Base-by-base conservation (phyloP, 352 stramenopile species). In the Globisporangium barbulae region DNA sequence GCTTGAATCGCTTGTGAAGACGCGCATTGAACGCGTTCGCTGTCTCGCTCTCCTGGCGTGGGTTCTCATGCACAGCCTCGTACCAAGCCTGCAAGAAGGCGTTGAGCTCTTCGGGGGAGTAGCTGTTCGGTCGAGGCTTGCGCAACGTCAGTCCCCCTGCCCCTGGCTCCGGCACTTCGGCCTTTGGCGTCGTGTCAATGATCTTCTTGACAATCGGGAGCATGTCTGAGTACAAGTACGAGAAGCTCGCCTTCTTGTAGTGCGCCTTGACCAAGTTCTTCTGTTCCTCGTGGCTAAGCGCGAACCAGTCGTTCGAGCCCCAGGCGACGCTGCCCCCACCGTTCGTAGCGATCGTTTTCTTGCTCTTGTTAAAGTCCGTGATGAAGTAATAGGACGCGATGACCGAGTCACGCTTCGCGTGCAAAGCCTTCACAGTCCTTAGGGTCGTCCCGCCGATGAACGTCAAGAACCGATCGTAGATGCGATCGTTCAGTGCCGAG, bases 211-310 rank as follows among this genome's bases (percentile, higher is more conserved):
- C 59, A 9, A 53, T 41, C 0, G 59, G 48, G 25, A 64, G 59
- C 59, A 64, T 64, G 33, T 64, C 59, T 1, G 53, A 35, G 50
- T 64, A 64, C 59, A 64, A 33, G 31, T 64, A 64, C 22, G 59
- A 64, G n/a, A 64, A 64, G 25, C 59, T 64, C 35, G 55, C 48
- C 39, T 64, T 64, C 35, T 58, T 58, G 48, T 59, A 64, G 37
- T 58, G 53, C 6, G 33, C 3, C 33, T 64, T 64, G 33, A 64
- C 41, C 8, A 58, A 19, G 48, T 30, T 42, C 39, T 58, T 57
- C 37, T 64, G 59, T 49, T 64, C 59, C 12, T 64, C 59, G 21
- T 64, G 49, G 35, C 48, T 59, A 3, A 59, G 48, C 17, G 49
- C 28, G 35, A 58, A 64, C 59, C 59, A 64, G 33, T 58, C 52